Evolutionary conservation across 345 rosid genomes (phyloP).

Genomic region (Populus ilicifolia): DNA sequence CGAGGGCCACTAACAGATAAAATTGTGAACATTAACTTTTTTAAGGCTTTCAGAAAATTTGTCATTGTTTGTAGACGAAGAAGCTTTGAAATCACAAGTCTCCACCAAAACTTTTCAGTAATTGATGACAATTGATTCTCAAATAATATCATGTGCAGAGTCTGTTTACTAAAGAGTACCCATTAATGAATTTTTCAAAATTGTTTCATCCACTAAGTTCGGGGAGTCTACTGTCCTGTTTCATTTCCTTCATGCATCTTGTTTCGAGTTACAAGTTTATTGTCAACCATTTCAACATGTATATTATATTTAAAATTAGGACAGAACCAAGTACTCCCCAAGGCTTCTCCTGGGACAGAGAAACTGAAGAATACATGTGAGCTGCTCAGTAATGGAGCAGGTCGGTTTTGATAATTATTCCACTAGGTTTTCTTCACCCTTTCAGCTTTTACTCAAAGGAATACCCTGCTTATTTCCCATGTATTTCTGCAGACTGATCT

Average conservation of each 20-base stretch:
- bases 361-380: constrained; percentile 23
- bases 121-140: neutral
- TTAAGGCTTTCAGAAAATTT: neutral
- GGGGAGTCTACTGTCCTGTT: constrained; percentile 9
- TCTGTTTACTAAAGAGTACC: constrained; percentile 5
- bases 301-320: constrained; percentile 23
- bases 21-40: neutral
- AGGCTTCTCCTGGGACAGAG: constrained; percentile 21
- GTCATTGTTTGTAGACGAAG: neutral
- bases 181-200: constrained; percentile 2
- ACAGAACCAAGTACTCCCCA: constrained; percentile 39
- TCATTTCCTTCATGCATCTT: neutral
- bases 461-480: neutral
- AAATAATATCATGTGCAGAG: neutral
- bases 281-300: constrained; percentile 7
- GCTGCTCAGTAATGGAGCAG: constrained; percentile 22
- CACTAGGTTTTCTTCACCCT: neutral
- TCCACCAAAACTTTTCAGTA: neutral
- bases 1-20: neutral
- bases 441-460: neutral
- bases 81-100: neutral
- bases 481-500: constrained; percentile 13
- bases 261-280: neutral
- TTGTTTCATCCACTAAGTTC: constrained; percentile 14
- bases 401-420: constrained; percentile 21